These are phyloP conservation scores for Solanum hybrid DNA, from an alignment of 305 asterid species.

Conservation along the genomic window DNA sequence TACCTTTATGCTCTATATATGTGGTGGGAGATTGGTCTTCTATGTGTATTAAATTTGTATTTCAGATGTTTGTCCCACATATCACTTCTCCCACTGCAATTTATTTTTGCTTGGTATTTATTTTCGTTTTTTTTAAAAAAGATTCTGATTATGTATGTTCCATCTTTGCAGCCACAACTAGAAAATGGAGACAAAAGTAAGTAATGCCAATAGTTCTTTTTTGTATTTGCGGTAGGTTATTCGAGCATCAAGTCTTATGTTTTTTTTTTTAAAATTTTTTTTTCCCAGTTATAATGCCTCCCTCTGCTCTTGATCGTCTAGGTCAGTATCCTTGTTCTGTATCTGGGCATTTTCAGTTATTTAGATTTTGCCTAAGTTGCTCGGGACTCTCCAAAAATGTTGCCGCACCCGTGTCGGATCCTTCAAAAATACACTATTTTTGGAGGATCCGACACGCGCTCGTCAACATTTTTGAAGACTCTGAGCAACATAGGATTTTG, in stretches of 20 bases:
- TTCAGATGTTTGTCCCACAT: background rate
- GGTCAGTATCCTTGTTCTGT: slow-evolving; percentile 17
- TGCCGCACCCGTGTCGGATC: background rate
- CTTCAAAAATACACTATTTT: background rate
- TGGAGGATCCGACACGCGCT: background rate
- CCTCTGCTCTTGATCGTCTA: slow-evolving; percentile 36
- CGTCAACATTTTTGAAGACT: background rate
- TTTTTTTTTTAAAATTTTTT: background rate
- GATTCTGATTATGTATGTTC: background rate
- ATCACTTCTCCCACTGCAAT: background rate
- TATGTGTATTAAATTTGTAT: background rate
- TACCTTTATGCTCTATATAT: background rate
- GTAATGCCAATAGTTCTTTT: slow-evolving; percentile 5
- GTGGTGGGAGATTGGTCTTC: background rate
- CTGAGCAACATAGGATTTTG: background rate
- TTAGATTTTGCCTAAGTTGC: background rate
- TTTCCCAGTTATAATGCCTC: slow-evolving; percentile 33
- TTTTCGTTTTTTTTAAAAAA: background rate
- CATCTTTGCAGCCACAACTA: slow-evolving; percentile 23
- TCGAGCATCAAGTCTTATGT: background rate
- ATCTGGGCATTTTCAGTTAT: background rate
- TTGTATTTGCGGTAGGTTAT: background rate
- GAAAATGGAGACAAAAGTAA: slow-evolving; percentile 32
- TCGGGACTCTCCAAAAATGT: background rate
- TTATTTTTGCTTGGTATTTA: background rate